phyloP scores from a whole-genome alignment of 2,329 filamentous ascomycete genomes.

The Claviceps citrina region DNA sequence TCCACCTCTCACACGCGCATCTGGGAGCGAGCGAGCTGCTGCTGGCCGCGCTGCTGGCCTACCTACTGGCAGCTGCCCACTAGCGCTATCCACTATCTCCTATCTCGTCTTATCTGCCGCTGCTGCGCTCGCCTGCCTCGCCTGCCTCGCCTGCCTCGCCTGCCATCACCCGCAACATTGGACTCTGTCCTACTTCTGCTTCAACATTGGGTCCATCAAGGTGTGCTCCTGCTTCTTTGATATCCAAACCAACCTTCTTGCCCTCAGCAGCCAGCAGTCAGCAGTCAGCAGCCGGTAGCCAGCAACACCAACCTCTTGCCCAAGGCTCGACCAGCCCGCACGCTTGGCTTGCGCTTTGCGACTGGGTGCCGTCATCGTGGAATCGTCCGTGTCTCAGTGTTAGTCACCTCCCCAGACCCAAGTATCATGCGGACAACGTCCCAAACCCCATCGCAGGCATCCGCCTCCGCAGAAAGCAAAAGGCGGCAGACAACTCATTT shows the following conservation, averaged over 20 bases:
- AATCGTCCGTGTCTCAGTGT: conserved; percentile 5
- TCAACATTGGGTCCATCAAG: too few species aligned
- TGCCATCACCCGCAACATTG: neutral
- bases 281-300: too few species aligned
- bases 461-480: neutral
- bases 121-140: too few species aligned
- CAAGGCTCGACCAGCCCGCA: too few species aligned
- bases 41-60: too few species aligned
- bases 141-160: too few species aligned
- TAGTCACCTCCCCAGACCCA: conserved; percentile 3
- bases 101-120: neutral
- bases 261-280: too few species aligned
- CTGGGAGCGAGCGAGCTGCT: too few species aligned
- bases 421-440: neutral
- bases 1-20: too few species aligned
- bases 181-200: neutral
- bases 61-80: too few species aligned
- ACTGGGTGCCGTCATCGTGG: conserved; percentile 1
- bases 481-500: neutral
- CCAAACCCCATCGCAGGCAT: neutral
- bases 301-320: too few species aligned
- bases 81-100: neutral
- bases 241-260: too few species aligned
- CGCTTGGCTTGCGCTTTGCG: neutral
- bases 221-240: neutral